These are phyloP conservation scores for Ganoderma lucidum DNA, from an alignment of 1,284 basidiomycete species.

Conservation along the genomic window DNA sequence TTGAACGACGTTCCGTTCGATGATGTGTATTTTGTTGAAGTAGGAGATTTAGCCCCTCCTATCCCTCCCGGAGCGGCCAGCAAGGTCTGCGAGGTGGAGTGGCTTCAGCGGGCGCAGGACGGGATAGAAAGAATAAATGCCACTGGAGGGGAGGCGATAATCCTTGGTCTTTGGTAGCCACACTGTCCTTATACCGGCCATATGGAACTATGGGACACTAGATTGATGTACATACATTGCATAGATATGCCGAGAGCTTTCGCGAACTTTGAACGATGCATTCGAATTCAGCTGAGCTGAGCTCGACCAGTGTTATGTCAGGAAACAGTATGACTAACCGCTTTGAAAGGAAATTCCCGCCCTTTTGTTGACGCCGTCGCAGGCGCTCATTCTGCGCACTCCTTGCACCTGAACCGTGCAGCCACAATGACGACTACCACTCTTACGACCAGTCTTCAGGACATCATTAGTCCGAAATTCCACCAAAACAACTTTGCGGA, in stretches of 20 bases:
- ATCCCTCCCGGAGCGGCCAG: conserved; percentile 11
- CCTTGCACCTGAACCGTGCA: conserved; percentile 28
- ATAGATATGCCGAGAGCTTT: not conserved
- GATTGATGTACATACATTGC: not conserved
- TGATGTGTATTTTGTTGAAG: conserved; percentile 57
- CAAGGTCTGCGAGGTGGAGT: conserved; percentile 29
- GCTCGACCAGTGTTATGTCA: not conserved
- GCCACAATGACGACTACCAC: conserved; percentile 42
- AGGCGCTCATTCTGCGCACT: conserved; percentile 32
- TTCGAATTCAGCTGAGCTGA: too few relatives aligned
- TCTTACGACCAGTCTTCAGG: conserved; percentile 64
- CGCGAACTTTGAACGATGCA: not conserved
- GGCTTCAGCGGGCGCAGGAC: conserved; percentile 44
- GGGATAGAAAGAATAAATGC: conserved; percentile 46
- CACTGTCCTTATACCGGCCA: not conserved
- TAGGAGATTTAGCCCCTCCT: conserved; percentile 36
- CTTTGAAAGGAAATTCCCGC: conserved; percentile 31
- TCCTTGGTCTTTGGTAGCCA: conserved; percentile 42
- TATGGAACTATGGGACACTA: not conserved
- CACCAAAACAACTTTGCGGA: conserved; percentile 92
- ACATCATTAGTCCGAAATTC: conserved; percentile 89
- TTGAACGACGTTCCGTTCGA: conserved; percentile 56
- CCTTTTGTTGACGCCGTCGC: conserved; percentile 8
- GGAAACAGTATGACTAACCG: conserved; percentile 9
- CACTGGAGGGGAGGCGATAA: conserved; percentile 44